Base-by-base conservation (phyloP, 768 basidiomycete genomes). In the Pisolithus sp. region DNA sequence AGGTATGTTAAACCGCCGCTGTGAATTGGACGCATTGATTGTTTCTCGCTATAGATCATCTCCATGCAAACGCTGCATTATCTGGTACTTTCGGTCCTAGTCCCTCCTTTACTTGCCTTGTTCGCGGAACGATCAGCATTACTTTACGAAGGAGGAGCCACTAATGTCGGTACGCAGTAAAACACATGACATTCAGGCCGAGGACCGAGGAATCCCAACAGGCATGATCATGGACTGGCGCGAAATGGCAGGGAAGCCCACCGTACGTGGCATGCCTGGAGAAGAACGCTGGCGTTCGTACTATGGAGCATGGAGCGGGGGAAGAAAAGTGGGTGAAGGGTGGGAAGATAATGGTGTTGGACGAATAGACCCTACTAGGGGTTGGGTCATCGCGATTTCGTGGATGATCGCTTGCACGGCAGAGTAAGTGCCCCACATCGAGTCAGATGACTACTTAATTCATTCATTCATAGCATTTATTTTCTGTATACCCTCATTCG, bases 161-260 rank as follows among this genome's bases (percentile, higher is more conserved):
- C 85, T n/a, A 90, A 79, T 65, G 81, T 90, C 36, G 87, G 87
- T 86, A 62, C 54, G 83, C 67, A 52, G 47, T 20, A 17, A 34
- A 56, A 31, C 37, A 13, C 12, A 18, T 46, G 15, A 7, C 21
- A 37, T 30, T 30, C n/a, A 37, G 24, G 40, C 18, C 37, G 49
- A 45, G 36, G 18, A 43, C 48, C 18, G 52, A 18, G 46, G 50
- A 47, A 53, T 43, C 28, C 49, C 43, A 48, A 51, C 54, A 86
- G 87, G 86, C 3, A 90, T 93, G 86, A 74, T 98, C 36, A 92
- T 99, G 85, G 94, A 98, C 70, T 99, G 96, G 96, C 78, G 93
- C 43, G 89, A 97, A 68, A 86, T 99, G 82, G 88, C 93, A 1
- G 89, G 92, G 4, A 71, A 80, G 48, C 82, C 89, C 4, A 93